Evolutionary conservation across 345 rosid species (phyloP).

Genomic region (Bruguiera parviflora): DNA sequence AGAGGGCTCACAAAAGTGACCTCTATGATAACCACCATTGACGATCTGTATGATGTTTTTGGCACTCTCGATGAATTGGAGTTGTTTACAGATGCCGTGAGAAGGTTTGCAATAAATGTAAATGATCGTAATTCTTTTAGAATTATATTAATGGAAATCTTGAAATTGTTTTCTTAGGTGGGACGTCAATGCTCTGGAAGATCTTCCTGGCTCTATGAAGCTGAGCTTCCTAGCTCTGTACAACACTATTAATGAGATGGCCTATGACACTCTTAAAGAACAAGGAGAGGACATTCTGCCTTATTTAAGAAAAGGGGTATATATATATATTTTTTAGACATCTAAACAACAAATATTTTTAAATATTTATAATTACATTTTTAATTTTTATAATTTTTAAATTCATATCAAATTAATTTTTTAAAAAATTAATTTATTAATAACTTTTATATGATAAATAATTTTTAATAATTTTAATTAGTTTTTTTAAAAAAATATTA

Average conservation of each 20-base stretch:
- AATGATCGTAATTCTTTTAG: no score
- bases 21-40: slow-evolving; percentile 30
- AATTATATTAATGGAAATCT: background rate
- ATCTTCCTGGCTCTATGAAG: slow-evolving; percentile 43
- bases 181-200: slow-evolving; percentile 30
- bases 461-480: no score
- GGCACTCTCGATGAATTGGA: slow-evolving; percentile 39
- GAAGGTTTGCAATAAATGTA: slow-evolving; percentile 20
- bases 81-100: slow-evolving; percentile 36
- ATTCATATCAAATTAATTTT: no score
- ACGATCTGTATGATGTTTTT: slow-evolving; percentile 45
- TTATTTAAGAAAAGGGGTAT: slow-evolving; percentile 6
- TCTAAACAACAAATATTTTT: no score
- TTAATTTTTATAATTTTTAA: no score
- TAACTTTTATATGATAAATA: no score
- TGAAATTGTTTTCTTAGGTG: slow-evolving; percentile 28
- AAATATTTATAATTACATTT: no score
- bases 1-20: slow-evolving; percentile 37
- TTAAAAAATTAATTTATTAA: no score
- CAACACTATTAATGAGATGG: slow-evolving; percentile 45
- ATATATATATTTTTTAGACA: no score
- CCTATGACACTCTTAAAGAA: slow-evolving; percentile 37
- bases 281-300: slow-evolving; percentile 10
- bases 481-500: no score
- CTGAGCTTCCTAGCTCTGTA: slow-evolving; percentile 37